Base-by-base conservation (phyloP, 352 stramenopile species). In the Globisporangium solare region DNA sequence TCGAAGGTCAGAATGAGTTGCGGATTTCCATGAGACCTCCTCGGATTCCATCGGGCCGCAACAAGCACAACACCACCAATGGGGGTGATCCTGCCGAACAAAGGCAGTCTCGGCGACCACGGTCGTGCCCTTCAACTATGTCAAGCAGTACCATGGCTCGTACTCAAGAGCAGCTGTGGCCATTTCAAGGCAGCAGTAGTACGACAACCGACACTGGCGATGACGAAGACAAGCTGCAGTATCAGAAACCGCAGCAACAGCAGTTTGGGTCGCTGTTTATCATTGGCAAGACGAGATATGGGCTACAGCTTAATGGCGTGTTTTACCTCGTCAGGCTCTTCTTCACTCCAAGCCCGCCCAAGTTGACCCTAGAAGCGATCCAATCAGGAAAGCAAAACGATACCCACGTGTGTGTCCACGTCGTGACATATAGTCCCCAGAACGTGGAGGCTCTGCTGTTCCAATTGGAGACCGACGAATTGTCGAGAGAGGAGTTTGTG, bases 81-180 rank as follows among this genome's bases (percentile, higher is more conserved):
- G 22, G 31, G 14, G 40, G 32, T 40, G 47, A 40, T 8, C 6
- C 27, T 35, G 43, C 15, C 2, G 51, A 56, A 17, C 24, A 22
- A 5, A 40, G 31, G 3, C 47, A 27, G 2, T 55, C 43, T 43
- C 47, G 46, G 48, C 37, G 18, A 43, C 46, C 56, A 2, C 66
- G 69, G 3, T 86, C 78, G 4, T 88, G 78, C 47, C 78, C 78
- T 11, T 84, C 70, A 3, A 77, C 61, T n/a, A 59, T 86, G 41
- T 53, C 61, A 10, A 82, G 64, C 14, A 82, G 64, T n/a, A 59
- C 71, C 1, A 56, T 35, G 13, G 7, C 0, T 10, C 37, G 42
- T 15, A 21, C 17, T 12, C 10, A 51, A 21, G 31, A 57, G 35
- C 43, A 21, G 15, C n/a, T 43, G 47, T 39, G 10, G 31, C 51